phyloP scores from a whole-genome alignment of 208 protist species.

The Leishmania tropica region DNA sequence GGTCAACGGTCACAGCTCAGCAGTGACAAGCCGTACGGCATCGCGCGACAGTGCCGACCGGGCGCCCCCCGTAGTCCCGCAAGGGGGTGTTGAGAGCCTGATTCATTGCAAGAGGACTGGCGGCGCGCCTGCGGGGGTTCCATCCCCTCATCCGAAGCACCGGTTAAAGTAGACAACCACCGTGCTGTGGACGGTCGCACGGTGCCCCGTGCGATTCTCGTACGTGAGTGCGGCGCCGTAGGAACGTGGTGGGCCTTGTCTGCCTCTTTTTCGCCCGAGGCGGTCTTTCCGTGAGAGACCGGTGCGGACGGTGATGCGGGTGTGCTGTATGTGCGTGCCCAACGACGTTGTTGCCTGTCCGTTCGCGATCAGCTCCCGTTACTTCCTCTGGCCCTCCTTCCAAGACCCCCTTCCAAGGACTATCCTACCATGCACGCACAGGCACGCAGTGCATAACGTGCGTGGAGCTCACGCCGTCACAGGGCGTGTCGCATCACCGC shows the following conservation, averaged over 20 bases:
- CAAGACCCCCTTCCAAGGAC: background rate
- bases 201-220: background rate
- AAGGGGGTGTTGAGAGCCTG: background rate
- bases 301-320: background rate
- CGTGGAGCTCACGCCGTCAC: background rate
- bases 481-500: background rate
- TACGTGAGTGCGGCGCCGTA: background rate
- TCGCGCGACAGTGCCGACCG: conserved; percentile 12
- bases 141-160: conserved; percentile 1
- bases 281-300: background rate
- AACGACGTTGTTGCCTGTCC: background rate
- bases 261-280: background rate
- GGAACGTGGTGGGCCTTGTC: background rate
- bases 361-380: background rate
- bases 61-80: background rate
- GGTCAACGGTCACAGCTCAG: conserved; percentile 1
- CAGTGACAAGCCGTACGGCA: conserved; percentile 11
- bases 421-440: background rate
- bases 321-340: background rate
- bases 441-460: background rate
- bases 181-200: too few relatives aligned
- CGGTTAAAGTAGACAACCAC: background rate
- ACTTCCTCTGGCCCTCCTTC: background rate
- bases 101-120: background rate
- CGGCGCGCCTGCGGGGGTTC: background rate